Conservation (phyloP, 352 stramenopile species). For the Phytophthora vignae region DNA sequence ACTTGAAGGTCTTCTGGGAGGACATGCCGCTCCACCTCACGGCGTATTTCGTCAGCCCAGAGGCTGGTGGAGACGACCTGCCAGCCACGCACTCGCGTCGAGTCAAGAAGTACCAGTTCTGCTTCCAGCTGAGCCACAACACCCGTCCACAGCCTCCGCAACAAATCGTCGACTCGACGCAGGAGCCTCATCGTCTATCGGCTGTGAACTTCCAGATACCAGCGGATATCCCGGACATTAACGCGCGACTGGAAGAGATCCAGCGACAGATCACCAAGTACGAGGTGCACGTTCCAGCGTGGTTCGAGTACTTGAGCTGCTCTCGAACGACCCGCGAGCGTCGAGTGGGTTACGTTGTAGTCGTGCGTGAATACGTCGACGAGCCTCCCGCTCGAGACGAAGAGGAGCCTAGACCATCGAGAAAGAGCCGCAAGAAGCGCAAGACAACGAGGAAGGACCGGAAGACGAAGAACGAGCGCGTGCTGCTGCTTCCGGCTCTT, state of each 20-base stretch:
- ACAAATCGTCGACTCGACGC: not conserved
- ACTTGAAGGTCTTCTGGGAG: slow-evolving; percentile 61
- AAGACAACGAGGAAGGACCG: not conserved
- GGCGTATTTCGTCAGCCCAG: slow-evolving; percentile 57
- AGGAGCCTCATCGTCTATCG: slow-evolving; percentile 10
- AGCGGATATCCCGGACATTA: not conserved
- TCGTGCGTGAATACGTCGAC: slow-evolving; percentile 35
- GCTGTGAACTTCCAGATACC: slow-evolving; percentile 5
- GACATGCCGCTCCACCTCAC: slow-evolving; percentile 70
- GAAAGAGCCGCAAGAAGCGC: not conserved
- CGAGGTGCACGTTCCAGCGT: slow-evolving; percentile 49
- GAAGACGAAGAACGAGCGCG: slow-evolving; percentile 32
- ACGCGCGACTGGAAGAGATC: slow-evolving; percentile 33
- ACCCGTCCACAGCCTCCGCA: not conserved
- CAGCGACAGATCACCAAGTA: slow-evolving; percentile 38
- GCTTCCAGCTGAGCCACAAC: slow-evolving; percentile 56
- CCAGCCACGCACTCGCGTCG: slow-evolving; percentile 28
- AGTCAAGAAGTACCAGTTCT: slow-evolving; percentile 67
- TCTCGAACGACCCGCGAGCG: slow-evolving; percentile 42
- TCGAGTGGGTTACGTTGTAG: slow-evolving; percentile 60
- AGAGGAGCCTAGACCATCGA: not conserved
- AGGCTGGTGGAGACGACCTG: slow-evolving; percentile 28
- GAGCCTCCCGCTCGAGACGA: not conserved
- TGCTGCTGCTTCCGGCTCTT: slow-evolving; percentile 49
- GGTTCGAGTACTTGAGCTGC: slow-evolving; percentile 69